Evolutionary conservation across 768 basidiomycete species (phyloP).

Genomic region (Rhodotorula graminis): DNA sequence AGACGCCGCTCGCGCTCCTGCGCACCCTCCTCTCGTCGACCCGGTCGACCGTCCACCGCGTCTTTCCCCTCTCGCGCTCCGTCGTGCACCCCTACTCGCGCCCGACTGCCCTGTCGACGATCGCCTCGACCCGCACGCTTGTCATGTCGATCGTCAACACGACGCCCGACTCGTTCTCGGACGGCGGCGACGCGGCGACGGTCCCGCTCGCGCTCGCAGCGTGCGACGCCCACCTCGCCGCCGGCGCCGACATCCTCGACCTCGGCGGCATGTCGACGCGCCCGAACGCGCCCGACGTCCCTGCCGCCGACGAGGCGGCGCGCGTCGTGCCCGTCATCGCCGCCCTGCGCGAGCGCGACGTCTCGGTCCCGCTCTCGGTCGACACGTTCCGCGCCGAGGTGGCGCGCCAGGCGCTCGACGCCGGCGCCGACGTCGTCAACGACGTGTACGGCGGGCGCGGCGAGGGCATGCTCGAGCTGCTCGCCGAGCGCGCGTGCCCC

Average conservation of each 20-base stretch:
- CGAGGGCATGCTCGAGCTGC: constrained; percentile 45
- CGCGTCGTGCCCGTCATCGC: constrained; percentile 69
- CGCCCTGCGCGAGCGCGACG: constrained; percentile 49
- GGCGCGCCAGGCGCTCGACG: constrained; percentile 64
- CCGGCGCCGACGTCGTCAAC: constrained; percentile 89
- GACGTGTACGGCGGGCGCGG: constrained; percentile 72
- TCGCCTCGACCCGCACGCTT: constrained; percentile 47
- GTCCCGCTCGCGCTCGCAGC: constrained; percentile 51
- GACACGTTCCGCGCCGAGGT: constrained; percentile 86
- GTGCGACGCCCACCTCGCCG: constrained; percentile 38
- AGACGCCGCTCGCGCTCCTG: constrained; percentile 50
- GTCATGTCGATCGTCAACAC: constrained; percentile 90
- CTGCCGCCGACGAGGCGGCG: constrained; percentile 62
- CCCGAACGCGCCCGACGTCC: constrained; percentile 67
- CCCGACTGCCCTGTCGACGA: constrained; percentile 37
- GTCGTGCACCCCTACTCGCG: constrained; percentile 30
- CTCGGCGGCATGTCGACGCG: constrained; percentile 91
- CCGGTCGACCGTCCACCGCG: constrained; percentile 59
- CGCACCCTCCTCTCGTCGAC: constrained; percentile 9
- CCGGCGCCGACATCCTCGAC: constrained; percentile 75
- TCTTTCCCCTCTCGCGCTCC: constrained; percentile 63
- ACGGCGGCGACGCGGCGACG: constrained; percentile 54
- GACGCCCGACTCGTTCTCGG: constrained; percentile 95
- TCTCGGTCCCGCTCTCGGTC: constrained; percentile 59
- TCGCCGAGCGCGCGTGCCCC: constrained; percentile 59